Conservation (phyloP, 2,329 filamentous ascomycete species). For the Thyridium curvatum region DNA sequence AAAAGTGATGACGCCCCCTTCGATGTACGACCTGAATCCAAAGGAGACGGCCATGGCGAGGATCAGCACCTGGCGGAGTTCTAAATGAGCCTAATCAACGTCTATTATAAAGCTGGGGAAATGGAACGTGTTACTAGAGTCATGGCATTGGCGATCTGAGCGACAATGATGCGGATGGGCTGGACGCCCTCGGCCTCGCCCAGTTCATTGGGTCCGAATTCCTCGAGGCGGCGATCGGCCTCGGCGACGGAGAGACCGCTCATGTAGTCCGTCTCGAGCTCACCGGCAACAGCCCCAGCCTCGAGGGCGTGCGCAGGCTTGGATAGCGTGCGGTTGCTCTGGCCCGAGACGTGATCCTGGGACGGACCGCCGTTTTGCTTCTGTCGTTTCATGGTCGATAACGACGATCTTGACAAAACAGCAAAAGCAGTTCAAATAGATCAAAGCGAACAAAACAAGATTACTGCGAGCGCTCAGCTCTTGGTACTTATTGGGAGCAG, state of each 20-base stretch:
- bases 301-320: constrained; percentile 57
- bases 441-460: too few species aligned
- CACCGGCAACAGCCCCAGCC: constrained; percentile 41
- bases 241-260: constrained; percentile 46
- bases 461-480: too few species aligned
- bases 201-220: constrained; percentile 51
- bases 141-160: constrained; percentile 58
- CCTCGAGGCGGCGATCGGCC: constrained; percentile 38
- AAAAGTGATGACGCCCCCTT: constrained; percentile 44
- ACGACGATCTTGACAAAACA: too few species aligned
- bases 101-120: too few species aligned
- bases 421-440: too few species aligned
- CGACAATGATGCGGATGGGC: constrained; percentile 48
- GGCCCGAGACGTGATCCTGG: constrained; percentile 28
- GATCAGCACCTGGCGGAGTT: constrained; percentile 27
- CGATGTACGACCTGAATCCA: constrained; percentile 44
- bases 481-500: too few species aligned
- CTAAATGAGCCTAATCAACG: too few species aligned
- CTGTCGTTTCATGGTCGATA: constrained; percentile 15
- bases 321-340: constrained; percentile 45
- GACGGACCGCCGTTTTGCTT: constrained; percentile 15
- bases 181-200: constrained; percentile 47
- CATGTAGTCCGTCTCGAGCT: constrained; percentile 43
- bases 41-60: constrained; percentile 44
- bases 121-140: constrained; percentile 37